A percentile compares a stretch with the other conserved stretches of the same genome.
Conservation (phyloP, 208 protist genomes). For the Angomonas ambiguus region DNA sequence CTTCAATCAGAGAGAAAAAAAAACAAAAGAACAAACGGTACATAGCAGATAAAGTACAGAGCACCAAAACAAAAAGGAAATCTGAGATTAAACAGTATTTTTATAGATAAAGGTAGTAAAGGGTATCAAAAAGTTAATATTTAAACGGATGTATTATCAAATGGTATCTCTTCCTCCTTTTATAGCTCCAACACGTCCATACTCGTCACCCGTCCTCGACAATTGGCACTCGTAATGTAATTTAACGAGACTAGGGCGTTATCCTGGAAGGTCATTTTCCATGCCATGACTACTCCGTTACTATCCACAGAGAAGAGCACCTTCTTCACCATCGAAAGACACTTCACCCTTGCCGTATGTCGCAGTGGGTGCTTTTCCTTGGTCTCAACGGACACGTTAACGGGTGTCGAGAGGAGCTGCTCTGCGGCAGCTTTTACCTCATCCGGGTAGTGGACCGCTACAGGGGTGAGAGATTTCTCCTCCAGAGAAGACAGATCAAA, state of each 20-base stretch:
- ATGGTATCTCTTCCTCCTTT: too few species aligned
- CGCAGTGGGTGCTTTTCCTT: constrained; percentile 42
- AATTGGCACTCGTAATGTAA: constrained; percentile 70
- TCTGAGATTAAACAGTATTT: not conserved
- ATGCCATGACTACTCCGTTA: constrained; percentile 47
- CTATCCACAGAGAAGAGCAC: constrained; percentile 63
- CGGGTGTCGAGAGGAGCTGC: constrained; percentile 14
- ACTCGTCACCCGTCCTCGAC: constrained; percentile 56
- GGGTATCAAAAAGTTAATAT: not conserved
- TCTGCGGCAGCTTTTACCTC: constrained; percentile 13
- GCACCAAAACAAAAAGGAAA: not conserved
- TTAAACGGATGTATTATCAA: not conserved
- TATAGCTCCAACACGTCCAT: constrained; percentile 36
- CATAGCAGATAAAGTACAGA: not conserved
- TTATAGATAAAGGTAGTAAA: not conserved
- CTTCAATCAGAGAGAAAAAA: not conserved
- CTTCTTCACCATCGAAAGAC: constrained; percentile 15
- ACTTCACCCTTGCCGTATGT: constrained; percentile 58
- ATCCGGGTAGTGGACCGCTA: constrained; percentile 20
- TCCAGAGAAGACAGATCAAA: not conserved
- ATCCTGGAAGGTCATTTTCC: not conserved
- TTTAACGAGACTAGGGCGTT: constrained; percentile 10
- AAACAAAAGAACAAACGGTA: not conserved
- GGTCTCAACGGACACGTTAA: constrained; percentile 22
- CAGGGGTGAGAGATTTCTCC: not conserved